Conservation (phyloP, 495 filamentous ascomycete genomes). For the Glarea lozoyensis region DNA sequence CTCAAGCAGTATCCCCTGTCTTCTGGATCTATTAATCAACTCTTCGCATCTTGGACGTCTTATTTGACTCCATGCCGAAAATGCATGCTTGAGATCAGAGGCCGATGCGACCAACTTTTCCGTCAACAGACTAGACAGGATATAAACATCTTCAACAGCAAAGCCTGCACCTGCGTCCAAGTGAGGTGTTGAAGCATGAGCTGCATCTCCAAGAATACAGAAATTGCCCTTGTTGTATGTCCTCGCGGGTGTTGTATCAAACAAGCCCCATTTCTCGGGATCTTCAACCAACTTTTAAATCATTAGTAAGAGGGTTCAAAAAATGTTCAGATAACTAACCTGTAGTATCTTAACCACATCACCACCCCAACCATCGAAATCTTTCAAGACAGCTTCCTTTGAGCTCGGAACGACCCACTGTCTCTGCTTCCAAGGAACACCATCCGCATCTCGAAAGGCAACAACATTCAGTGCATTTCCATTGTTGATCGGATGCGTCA, state of each 20-base stretch:
- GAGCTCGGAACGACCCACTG: slow-evolving; percentile 46
- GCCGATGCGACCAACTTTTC: slow-evolving; percentile 31
- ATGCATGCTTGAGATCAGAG: slow-evolving; percentile 37
- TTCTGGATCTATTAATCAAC: slow-evolving; percentile 27
- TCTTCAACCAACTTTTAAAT: slow-evolving; percentile 27
- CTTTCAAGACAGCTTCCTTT: slow-evolving; percentile 43
- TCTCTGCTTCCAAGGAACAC: slow-evolving; percentile 22
- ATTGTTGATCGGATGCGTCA: slow-evolving; percentile 58
- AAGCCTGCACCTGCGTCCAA: slow-evolving; percentile 59
- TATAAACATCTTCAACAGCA: slow-evolving; percentile 56
- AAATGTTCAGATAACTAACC: slow-evolving; percentile 14
- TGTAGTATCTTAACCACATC: slow-evolving; percentile 34
- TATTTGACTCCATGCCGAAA: slow-evolving; percentile 51
- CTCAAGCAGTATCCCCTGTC: slow-evolving; percentile 29
- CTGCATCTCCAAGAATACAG: slow-evolving; percentile 58
- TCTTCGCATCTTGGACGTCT: slow-evolving; percentile 38
- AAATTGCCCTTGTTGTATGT: slow-evolving; percentile 44
- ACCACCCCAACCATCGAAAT: slow-evolving; percentile 45
- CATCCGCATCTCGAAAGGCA: slow-evolving; percentile 24
- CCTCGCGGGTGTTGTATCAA: slow-evolving; percentile 44
- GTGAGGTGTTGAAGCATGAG: slow-evolving; percentile 61
- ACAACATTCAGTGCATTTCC: slow-evolving; percentile 21
- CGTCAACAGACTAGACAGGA: slow-evolving; percentile 45
- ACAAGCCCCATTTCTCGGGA: slow-evolving; percentile 52
- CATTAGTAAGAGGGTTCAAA: slow-evolving; percentile 8